Conservation (phyloP, 495 filamentous ascomycete genomes). For the Aspergillus hancockii region DNA sequence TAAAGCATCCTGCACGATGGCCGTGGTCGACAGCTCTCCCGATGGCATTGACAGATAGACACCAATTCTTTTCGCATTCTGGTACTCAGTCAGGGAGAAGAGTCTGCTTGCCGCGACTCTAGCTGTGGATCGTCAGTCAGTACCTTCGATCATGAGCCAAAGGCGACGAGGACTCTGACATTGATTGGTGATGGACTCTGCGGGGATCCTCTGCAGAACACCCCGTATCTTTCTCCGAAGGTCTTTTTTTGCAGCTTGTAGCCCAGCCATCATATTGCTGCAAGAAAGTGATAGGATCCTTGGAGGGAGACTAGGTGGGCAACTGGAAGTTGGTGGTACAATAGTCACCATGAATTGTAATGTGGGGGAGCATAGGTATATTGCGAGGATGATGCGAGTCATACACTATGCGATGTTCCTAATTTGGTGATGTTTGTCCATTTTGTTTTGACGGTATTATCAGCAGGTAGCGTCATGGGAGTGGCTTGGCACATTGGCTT, state of each 20-base stretch:
- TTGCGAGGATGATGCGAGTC: background rate
- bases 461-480: background rate
- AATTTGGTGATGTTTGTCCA: background rate
- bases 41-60: constrained; percentile 91
- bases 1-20: constrained; percentile 80
- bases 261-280: constrained; percentile 44
- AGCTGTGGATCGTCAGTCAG: constrained; percentile 49
- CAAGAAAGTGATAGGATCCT: constrained; percentile 3
- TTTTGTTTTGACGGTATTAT: background rate
- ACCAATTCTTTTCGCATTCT: constrained; percentile 69
- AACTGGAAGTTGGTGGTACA: background rate
- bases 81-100: constrained; percentile 64
- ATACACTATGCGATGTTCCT: background rate
- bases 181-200: constrained; percentile 61
- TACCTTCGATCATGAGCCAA: constrained; percentile 5
- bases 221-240: constrained; percentile 69
- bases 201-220: constrained; percentile 55
- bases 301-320: background rate
- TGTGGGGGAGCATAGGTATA: background rate
- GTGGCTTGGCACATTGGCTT: constrained; percentile 9
- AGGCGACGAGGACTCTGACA: constrained; percentile 49
- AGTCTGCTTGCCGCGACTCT: constrained; percentile 56
- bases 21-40: constrained; percentile 78
- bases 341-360: background rate
- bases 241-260: constrained; percentile 71